phyloP scores from a whole-genome alignment of 108 stramenopile genomes.

The Cyclotella kingstonii region DNA sequence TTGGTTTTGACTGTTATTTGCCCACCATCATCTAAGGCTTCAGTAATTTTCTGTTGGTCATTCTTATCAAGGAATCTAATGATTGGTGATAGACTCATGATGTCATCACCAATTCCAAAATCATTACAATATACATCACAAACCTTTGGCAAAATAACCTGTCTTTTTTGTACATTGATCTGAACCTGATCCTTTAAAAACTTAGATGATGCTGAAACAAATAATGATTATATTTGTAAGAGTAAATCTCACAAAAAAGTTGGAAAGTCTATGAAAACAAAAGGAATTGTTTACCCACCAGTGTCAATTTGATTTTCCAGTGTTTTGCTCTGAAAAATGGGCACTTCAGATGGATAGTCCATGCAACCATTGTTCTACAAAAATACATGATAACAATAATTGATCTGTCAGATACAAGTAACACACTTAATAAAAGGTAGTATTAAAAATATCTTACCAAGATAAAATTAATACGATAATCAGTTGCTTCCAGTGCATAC shows the following conservation, averaged over 20 bases:
- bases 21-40: conserved; percentile 28
- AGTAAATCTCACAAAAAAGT: neutral
- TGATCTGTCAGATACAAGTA: neutral
- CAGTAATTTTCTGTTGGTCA: conserved; percentile 29
- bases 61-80: conserved; percentile 56
- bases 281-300: conserved; percentile 4
- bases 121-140: conserved; percentile 83
- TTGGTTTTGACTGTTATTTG: conserved; percentile 25
- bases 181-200: conserved; percentile 66
- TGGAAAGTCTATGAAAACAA: neutral
- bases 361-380: conserved; percentile 58
- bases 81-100: conserved; percentile 51
- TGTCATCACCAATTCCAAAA: conserved; percentile 65
- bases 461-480: conserved; percentile 76
- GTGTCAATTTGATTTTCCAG: conserved; percentile 75
- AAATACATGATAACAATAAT: neutral
- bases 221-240: neutral
- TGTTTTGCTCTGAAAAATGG: conserved; percentile 45
- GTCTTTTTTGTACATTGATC: conserved; percentile 57
- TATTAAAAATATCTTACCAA: conserved; percentile 40
- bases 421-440: neutral
- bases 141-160: conserved; percentile 73
- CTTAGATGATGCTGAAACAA: conserved; percentile 16
- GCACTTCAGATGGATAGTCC: conserved; percentile 57
- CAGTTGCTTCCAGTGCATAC: conserved; percentile 69